Evolutionary conservation across 129 eudicot species (phyloP), one percentile per base, ranked within the genome.

Genomic region (Logfia minima): DNA sequence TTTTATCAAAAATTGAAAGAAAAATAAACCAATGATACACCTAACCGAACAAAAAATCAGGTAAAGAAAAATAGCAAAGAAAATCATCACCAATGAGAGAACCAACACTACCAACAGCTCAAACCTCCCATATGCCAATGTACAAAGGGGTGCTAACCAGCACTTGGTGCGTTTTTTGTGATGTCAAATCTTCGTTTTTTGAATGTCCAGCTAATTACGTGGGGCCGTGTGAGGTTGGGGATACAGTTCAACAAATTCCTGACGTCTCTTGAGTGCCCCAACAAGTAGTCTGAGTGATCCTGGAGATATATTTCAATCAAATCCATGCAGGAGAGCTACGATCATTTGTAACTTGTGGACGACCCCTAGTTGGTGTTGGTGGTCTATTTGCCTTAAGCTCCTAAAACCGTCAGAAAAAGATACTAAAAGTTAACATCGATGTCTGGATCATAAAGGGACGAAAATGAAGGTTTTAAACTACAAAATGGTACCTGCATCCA

Each of bases 311-410:
- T 32, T 67, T 73, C 53, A 26, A 28, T 61, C 84, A 89, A 66
- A 88, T 86, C 96, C 96, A 91, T 87, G 97, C 96, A 79, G 89
- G 94, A 81, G 96, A 89, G 65, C 96, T 93, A 71, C 90, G 87
- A 62, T 94, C 97, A 65, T 85, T 94, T 24, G 97, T 80, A 73
- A 91, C 99, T 91, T 87, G 99, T 26, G 99, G 99, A 37, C 99
- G 99, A 32, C 99, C 99, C 84, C 99, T 86, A 22, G 99, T 95
- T 69, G 99, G 99, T 28, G 99, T 95, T n/a, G 99, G 87, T 76
- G 97, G 99, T 62, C 97, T 78, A 81, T 94, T 91, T 78, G 99
- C 99, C 80, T 95, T 89, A 32, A 95, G 93, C 80, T 94, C 99
- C 97, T 91, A 59, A 28, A 18, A 51, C 52, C 61, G 55, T 16